Evolutionary conservation across 306 rosid species (phyloP).

Genomic region (Medicago lupulina): DNA sequence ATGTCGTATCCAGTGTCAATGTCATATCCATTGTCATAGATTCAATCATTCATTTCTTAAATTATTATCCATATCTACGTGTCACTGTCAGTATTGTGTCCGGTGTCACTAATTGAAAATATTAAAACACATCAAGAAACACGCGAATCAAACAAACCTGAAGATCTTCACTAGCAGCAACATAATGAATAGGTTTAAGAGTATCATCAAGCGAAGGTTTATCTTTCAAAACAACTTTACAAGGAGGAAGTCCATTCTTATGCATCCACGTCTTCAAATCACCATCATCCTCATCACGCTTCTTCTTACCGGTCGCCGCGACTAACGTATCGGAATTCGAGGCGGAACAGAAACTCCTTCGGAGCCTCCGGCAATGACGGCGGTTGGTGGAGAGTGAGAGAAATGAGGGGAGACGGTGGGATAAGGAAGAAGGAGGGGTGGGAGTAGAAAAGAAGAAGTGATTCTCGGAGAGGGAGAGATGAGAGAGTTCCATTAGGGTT

Average conservation of each 20-base stretch:
- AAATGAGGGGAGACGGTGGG: slow-evolving; percentile 45
- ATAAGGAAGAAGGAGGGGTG: slow-evolving; percentile 39
- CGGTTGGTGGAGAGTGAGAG: slow-evolving; percentile 42
- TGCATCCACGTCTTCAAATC: slow-evolving; percentile 96
- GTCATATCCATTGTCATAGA: no score
- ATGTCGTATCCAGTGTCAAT: no score
- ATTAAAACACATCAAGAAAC: not conserved
- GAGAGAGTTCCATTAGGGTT: slow-evolving; percentile 67
- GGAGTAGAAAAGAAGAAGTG: slow-evolving; percentile 55
- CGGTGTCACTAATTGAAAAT: not conserved
- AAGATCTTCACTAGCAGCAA: slow-evolving; percentile 91
- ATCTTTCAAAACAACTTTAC: slow-evolving; percentile 82
- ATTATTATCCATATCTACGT: not conserved
- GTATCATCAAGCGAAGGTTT: slow-evolving; percentile 61
- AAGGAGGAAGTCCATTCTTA: slow-evolving; percentile 80
- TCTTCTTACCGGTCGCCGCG: slow-evolving; percentile 34
- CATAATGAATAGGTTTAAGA: slow-evolving; percentile 77
- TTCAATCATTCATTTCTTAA: not conserved
- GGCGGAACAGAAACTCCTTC: slow-evolving; percentile 54
- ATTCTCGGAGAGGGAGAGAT: slow-evolving; percentile 43
- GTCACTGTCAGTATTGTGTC: not conserved
- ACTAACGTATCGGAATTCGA: slow-evolving; percentile 80
- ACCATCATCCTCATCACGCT: slow-evolving; percentile 51
- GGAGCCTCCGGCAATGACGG: slow-evolving; percentile 12
- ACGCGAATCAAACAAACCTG: slow-evolving; percentile 52